Base-by-base conservation (phyloP, 192 early-diverging fungal genomes). In the Entomortierella chlamydospora region DNA sequence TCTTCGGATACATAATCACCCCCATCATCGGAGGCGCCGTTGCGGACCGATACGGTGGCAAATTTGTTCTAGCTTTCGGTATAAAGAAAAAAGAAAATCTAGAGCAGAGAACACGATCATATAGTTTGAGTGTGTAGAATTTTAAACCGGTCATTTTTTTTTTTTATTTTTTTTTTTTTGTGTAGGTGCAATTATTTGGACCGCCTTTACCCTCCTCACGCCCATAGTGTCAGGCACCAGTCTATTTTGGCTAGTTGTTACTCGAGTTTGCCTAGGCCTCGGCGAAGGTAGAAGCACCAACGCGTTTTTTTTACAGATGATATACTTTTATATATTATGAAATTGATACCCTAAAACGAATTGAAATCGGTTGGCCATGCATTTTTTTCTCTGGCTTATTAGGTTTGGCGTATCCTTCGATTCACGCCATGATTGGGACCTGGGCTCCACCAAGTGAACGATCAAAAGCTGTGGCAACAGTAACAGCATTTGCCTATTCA, bases 1-100 rank as follows among this genome's bases (percentile, higher is more conserved):
- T 80, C 22, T 34, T 83, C 42, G 82, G 82, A 6, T 83, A 83
- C 22, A 67, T 83, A 12, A 18, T 61, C 9, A 83, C 82, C 2
- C 82, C 71, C 13, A 50, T 83, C 26, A 42, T 83, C 0, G 82
- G 82, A n/a, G 82, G 82, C 31, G 51, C 67, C 3, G 31, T 83
- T 29, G 70, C 82, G n/a, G 82, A 83, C 53, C 70, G 63, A 15
- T 73, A 70, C 54, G 82, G 82, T 1, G 82, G 76, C 31, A 83
- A 83, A 47, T 18, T 50, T 26, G 70, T 83, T 1, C 62, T 83
- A 13, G 71, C 71, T 10, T 61, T 43, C 17, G 82, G 82, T 83
- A 80, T 42, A 12, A 41, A 34, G 6, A 4, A n/a, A 6, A 15
- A 54, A 61, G 26, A 22, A 51, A 13, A 11, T 37, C n/a, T n/a